Conservation (phyloP, 169 alveolate genomes). For the Eimeria maxima region DNA sequence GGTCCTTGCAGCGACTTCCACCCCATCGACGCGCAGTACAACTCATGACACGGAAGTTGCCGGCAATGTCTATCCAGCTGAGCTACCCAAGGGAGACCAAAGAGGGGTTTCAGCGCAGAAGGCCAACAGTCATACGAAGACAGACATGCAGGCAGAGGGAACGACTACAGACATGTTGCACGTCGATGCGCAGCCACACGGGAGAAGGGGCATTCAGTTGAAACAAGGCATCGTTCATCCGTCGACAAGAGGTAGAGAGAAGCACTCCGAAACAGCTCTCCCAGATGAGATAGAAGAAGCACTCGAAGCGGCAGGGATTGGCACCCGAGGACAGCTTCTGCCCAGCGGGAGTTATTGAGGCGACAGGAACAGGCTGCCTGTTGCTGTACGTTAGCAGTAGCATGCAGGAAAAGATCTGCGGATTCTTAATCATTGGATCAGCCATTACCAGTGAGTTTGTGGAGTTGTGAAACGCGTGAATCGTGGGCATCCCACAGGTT, state of each 20-base stretch:
- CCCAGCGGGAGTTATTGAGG: not conserved
- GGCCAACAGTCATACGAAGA: not conserved
- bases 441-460: not conserved
- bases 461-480: not conserved
- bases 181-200: not conserved
- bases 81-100: not conserved
- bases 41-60: not conserved
- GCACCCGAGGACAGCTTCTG: not conserved
- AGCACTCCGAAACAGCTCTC: not conserved
- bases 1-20: constrained; percentile 5
- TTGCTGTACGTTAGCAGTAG: constrained; percentile 58
- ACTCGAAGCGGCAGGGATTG: not conserved
- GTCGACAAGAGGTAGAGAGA: not conserved
- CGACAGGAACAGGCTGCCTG: constrained; percentile 9
- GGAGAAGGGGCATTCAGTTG: not conserved
- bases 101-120: not conserved
- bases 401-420: not conserved
- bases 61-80: not conserved
- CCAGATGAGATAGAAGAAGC: not conserved
- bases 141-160: constrained; percentile 8
- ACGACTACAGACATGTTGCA: not conserved
- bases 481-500: not conserved
- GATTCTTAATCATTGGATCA: not conserved
- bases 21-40: not conserved
- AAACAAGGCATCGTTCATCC: not conserved